Evolutionary conservation across 2,329 filamentous ascomycete genomes (phyloP).

Genomic region (Rutstroemia sp.): DNA sequence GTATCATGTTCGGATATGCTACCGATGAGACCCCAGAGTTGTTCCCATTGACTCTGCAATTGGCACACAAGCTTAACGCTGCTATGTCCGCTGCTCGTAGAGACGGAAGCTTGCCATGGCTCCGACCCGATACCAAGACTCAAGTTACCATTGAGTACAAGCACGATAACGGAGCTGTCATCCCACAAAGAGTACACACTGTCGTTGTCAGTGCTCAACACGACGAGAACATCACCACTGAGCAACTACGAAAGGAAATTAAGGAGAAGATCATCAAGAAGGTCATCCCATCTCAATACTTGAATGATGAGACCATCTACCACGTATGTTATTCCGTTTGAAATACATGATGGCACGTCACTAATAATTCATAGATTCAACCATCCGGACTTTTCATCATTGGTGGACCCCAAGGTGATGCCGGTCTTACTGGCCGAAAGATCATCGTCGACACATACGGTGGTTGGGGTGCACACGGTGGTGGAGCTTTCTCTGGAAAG

Average conservation of each 20-base stretch:
- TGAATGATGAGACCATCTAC: conserved; percentile 91
- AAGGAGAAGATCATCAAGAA: conserved; percentile 95
- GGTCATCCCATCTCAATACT: conserved; percentile 85
- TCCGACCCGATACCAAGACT: conserved; percentile 98
- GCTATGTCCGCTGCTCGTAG: conserved; percentile 88
- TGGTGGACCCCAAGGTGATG: conserved; percentile 97
- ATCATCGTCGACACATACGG: conserved; percentile 98
- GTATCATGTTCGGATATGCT: conserved; percentile 99
- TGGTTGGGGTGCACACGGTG: conserved; percentile 98
- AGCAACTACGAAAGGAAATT: conserved; percentile 89
- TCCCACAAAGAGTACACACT: conserved; percentile 89
- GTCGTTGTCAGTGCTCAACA: conserved; percentile 97
- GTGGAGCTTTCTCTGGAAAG: conserved; percentile 99
- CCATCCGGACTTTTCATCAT: conserved; percentile 98
- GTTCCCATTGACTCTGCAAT: conserved; percentile 85
- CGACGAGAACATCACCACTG: conserved; percentile 78
- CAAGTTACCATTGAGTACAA: conserved; percentile 99
- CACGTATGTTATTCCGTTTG: conserved; percentile 55
- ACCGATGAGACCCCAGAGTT: conserved; percentile 98
- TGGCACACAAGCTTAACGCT: conserved; percentile 95
- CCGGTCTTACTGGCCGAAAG: conserved; percentile 97
- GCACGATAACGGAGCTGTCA: conserved; percentile 88
- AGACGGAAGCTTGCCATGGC: conserved; percentile 82
- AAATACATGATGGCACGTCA: not conserved
- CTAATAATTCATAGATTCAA: conserved; percentile 57